These are phyloP conservation scores for Pseudocercospora vitis DNA, from an alignment of 2,329 filamentous ascomycete genomes.

Conservation along the genomic window DNA sequence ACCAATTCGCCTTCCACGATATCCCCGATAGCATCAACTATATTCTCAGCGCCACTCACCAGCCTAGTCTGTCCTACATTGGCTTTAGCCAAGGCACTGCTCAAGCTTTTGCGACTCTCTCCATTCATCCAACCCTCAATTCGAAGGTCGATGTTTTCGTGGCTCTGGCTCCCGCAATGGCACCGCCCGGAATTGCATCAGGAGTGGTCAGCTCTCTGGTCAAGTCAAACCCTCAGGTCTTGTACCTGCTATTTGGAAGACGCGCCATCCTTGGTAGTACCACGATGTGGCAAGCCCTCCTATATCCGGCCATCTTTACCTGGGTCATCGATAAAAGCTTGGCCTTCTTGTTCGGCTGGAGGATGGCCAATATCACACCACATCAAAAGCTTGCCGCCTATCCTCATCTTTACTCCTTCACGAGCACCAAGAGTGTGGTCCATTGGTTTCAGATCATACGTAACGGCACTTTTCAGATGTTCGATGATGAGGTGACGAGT, in stretches of 20 bases:
- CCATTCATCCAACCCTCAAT: conserved; percentile 89
- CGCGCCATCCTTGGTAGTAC: conserved; percentile 88
- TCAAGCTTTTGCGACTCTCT: conserved; percentile 90
- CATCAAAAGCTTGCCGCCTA: conserved; percentile 95
- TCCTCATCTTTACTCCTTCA: conserved; percentile 93
- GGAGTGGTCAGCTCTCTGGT: conserved; percentile 89
- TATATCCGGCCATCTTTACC: conserved; percentile 93
- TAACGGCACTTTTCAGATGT: conserved; percentile 96
- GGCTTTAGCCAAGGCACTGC: conserved; percentile 97
- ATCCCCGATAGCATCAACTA: conserved; percentile 94
- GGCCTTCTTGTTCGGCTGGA: conserved; percentile 86
- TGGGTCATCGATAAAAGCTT: conserved; percentile 81
- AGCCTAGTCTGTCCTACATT: conserved; percentile 87
- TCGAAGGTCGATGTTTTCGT: conserved; percentile 95
- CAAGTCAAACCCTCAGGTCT: conserved; percentile 86
- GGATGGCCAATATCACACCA: conserved; percentile 74
- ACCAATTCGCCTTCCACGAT: conserved; percentile 96
- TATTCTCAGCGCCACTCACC: conserved; percentile 78
- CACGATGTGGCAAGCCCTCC: conserved; percentile 94
- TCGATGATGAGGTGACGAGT: conserved; percentile 87
- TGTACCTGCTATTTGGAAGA: conserved; percentile 90
- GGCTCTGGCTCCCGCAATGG: conserved; percentile 93
- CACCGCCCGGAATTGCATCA: conserved; percentile 84
- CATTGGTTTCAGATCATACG: conserved; percentile 99
- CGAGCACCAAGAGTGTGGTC: conserved; percentile 92